Percentiles rank a stretch among this genome's conserved stretches.
Evolutionary conservation across 345 rosid genomes (phyloP).

Genomic region (Camelina hispida): DNA sequence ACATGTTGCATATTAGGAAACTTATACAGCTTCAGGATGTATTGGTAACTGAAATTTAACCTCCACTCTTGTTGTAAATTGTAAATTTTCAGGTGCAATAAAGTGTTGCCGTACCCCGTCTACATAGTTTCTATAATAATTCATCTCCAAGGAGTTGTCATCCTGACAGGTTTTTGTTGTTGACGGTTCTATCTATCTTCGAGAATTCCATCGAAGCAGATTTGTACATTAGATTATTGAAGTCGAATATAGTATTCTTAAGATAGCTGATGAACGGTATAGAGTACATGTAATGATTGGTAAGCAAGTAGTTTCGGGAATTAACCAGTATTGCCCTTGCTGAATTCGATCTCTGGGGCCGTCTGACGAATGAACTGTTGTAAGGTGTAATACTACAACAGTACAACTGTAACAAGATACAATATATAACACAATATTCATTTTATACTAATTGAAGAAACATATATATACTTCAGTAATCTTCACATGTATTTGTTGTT

Average conservation of each 20-base stretch:
- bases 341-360: not conserved
- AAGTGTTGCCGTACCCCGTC: constrained; percentile 51
- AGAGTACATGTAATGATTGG: constrained; percentile 66
- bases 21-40: constrained; percentile 8
- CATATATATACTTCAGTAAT: too few species aligned
- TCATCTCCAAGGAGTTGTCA: constrained; percentile 71
- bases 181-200: not conserved
- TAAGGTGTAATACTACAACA: too few species aligned
- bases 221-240: not conserved
- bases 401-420: too few species aligned
- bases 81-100: constrained; percentile 20
- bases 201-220: constrained; percentile 8
- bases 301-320: constrained; percentile 37
- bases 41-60: constrained; percentile 3
- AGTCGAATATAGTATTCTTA: constrained; percentile 4
- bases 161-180: constrained; percentile 60
- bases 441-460: too few species aligned
- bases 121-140: constrained; percentile 74
- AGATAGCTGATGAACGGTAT: constrained; percentile 23
- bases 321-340: not conserved
- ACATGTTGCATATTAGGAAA: constrained; percentile 1
- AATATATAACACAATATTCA: too few species aligned
- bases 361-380: too few species aligned
- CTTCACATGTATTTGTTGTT: too few species aligned
- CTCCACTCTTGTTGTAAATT: constrained; percentile 2